Conservation (phyloP, 495 filamentous ascomycete genomes). For the Tuber microsphaerosporum region DNA sequence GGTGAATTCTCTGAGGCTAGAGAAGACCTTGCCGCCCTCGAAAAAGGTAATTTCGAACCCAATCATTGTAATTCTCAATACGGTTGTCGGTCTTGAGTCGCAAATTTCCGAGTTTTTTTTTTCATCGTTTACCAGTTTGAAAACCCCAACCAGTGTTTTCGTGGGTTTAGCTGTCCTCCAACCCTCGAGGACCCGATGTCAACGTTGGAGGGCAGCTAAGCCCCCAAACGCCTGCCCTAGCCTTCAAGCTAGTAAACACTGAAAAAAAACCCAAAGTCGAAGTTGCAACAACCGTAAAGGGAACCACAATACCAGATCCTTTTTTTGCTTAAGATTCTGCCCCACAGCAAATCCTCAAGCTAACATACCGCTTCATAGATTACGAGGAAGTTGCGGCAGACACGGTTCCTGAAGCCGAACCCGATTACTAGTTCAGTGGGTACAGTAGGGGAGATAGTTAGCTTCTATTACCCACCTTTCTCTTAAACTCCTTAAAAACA, state of each 20-base stretch:
- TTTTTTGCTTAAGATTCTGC: not conserved
- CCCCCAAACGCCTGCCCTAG: no score
- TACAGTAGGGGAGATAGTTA: not conserved
- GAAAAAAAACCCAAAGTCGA: no score
- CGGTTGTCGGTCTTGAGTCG: no score
- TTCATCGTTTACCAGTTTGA: no score
- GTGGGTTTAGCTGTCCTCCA: no score
- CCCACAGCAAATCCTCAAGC: slow-evolving; percentile 47
- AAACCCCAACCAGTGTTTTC: no score
- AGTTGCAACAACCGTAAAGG: no score
- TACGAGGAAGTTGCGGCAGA: slow-evolving; percentile 87
- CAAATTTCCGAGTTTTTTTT: no score
- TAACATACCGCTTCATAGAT: slow-evolving; percentile 48
- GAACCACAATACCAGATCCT: not conserved
- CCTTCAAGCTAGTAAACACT: no score
- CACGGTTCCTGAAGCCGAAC: slow-evolving; percentile 47
- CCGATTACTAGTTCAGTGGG: slow-evolving; percentile 48
- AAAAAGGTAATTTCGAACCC: slow-evolving; percentile 27
- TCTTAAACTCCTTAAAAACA: not conserved
- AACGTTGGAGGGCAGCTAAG: no score
- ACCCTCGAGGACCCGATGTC: no score
- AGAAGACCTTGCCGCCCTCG: slow-evolving; percentile 89
- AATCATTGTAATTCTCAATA: not conserved
- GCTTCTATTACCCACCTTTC: not conserved
- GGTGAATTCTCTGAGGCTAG: slow-evolving; percentile 98